Evolutionary conservation across 1,284 basidiomycete genomes (phyloP).

Genomic region (Cryptococcus sp.): DNA sequence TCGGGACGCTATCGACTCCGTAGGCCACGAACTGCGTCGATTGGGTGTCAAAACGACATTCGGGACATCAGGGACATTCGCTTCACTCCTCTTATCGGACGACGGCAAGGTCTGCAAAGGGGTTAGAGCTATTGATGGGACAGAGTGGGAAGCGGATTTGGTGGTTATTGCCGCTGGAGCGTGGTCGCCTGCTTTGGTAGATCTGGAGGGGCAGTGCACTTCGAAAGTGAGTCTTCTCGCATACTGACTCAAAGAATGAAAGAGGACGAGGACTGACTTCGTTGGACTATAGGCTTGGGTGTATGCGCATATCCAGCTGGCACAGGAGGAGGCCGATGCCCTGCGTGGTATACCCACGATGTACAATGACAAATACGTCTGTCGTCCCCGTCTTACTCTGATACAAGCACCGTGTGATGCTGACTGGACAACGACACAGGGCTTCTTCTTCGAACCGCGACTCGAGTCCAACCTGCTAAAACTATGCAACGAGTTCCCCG

Average conservation of each 20-base stretch:
- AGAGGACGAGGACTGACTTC: conserved; percentile 13
- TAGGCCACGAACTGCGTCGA: conserved; percentile 36
- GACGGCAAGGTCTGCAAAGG: conserved; percentile 35
- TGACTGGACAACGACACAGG: conserved; percentile 8
- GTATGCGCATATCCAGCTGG: conserved; percentile 48
- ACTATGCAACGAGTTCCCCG: conserved; percentile 45
- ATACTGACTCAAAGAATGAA: conserved; percentile 6
- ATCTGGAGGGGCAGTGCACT: conserved; percentile 49
- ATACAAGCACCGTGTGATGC: neutral
- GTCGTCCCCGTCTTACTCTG: neutral
- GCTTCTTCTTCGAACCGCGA: conserved; percentile 40
- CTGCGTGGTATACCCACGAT: conserved; percentile 35
- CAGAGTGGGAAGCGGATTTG: conserved; percentile 35
- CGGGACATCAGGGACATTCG: conserved; percentile 44
- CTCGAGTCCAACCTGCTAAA: conserved; percentile 30
- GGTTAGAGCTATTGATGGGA: conserved; percentile 42
- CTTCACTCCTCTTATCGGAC: conserved; percentile 25
- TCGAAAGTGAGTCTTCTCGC: conserved; percentile 37
- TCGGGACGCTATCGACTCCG: conserved; percentile 42
- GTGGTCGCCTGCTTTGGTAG: conserved; percentile 48
- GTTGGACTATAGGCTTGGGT: conserved; percentile 37
- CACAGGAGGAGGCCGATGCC: conserved; percentile 41
- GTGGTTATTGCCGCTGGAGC: conserved; percentile 52
- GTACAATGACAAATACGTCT: conserved; percentile 32
- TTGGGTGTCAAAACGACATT: conserved; percentile 42